These are phyloP conservation scores for Emmonsiellopsis sp. DNA, from an alignment of 2,329 filamentous ascomycete genomes.

Conservation along the genomic window DNA sequence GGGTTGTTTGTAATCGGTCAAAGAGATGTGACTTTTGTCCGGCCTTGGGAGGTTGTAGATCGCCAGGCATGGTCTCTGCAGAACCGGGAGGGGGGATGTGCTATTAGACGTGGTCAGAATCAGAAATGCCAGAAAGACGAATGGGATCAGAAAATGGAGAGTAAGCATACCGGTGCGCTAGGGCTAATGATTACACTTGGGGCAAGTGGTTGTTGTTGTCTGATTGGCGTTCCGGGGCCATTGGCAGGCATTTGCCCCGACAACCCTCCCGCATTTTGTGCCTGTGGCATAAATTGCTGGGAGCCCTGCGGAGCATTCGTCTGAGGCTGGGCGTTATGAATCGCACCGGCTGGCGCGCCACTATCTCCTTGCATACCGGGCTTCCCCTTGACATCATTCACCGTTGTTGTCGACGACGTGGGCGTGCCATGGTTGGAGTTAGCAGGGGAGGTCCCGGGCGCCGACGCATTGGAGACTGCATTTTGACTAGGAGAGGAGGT, in stretches of 20 bases:
- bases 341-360: slow-evolving; percentile 16
- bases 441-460: slow-evolving; percentile 45
- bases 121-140: neutral
- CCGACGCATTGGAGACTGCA: slow-evolving; percentile 16
- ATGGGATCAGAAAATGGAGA: neutral
- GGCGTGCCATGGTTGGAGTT: slow-evolving; percentile 62
- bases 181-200: slow-evolving; percentile 92
- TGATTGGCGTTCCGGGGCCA: slow-evolving; percentile 51
- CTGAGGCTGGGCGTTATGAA: slow-evolving; percentile 17
- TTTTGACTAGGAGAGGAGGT: slow-evolving; percentile 66
- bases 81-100: slow-evolving; percentile 88
- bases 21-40: slow-evolving; percentile 83
- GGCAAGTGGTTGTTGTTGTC: slow-evolving; percentile 54
- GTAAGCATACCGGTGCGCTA: slow-evolving; percentile 68
- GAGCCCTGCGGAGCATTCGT: slow-evolving; percentile 21
- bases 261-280: slow-evolving; percentile 19
- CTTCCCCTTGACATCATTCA: slow-evolving; percentile 80
- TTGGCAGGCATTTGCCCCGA: slow-evolving; percentile 33
- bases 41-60: slow-evolving; percentile 86
- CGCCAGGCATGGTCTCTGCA: slow-evolving; percentile 95
- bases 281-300: slow-evolving; percentile 30
- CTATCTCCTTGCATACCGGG: slow-evolving; percentile 40
- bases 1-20: slow-evolving; percentile 82
- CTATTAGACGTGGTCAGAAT: slow-evolving; percentile 36
- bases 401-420: slow-evolving; percentile 77